Percentiles rank a stretch among this genome's conserved stretches.
Conservation (phyloP, 768 basidiomycete genomes). For the Rhodotorula graminis region DNA sequence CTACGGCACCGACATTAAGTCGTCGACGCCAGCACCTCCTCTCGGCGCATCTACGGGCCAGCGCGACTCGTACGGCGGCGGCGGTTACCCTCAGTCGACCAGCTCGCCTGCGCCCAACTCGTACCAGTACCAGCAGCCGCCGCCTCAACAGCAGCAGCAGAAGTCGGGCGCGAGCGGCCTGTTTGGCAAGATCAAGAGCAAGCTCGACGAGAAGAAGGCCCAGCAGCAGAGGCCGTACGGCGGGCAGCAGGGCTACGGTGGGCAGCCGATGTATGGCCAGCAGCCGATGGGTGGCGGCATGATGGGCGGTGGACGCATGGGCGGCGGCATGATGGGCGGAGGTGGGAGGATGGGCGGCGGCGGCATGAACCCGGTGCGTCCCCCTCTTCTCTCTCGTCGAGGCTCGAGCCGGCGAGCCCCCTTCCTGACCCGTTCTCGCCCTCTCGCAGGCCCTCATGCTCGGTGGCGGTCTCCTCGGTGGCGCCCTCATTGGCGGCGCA, state of each 20-base stretch:
- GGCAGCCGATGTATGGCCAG: constrained; percentile 15
- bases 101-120: not conserved
- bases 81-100: not conserved
- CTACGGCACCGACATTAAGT: not conserved
- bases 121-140: not conserved
- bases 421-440: not conserved
- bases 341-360: constrained; percentile 14
- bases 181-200: constrained; percentile 19
- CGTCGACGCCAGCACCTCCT: not conserved
- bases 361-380: constrained; percentile 32
- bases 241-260: constrained; percentile 16
- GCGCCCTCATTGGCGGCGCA: constrained; percentile 3
- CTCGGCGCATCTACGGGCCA: not conserved
- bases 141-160: not conserved
- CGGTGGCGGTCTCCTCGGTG: constrained; percentile 24
- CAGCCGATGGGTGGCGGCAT: not conserved
- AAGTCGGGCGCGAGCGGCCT: constrained; percentile 1
- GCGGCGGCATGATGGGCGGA: no score
- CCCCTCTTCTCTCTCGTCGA: no score
- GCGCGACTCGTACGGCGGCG: not conserved
- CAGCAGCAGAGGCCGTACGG: not conserved
- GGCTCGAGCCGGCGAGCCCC: not conserved
- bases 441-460: constrained; percentile 21
- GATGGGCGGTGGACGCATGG: not conserved
- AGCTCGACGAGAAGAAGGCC: constrained; percentile 10